A percentile compares a stretch with the other conserved stretches of the same genome.
Evolutionary conservation across 1,139 yeast species (phyloP).

Genomic region (Candida frijolesensis): DNA sequence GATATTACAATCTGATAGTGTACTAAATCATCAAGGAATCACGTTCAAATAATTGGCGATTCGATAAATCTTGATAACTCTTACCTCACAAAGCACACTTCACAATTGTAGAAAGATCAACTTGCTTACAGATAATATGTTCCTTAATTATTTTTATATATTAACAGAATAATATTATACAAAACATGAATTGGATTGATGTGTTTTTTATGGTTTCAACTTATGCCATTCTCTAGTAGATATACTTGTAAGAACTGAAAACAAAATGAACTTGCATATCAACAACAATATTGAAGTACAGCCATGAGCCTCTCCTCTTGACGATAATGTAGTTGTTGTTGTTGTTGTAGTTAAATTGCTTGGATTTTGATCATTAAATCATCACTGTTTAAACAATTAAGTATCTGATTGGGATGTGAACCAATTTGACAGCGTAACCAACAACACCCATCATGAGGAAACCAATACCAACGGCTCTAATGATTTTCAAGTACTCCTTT

Average conservation of each 20-base stretch:
- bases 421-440: constrained; percentile 91
- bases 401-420: constrained; percentile 97
- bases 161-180: constrained; percentile 4
- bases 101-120: too few relatives aligned
- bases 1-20: too few relatives aligned
- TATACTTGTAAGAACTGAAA: constrained; percentile 3
- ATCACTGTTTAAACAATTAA: constrained; percentile 68
- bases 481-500: constrained; percentile 84
- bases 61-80: too few relatives aligned
- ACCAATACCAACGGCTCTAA: constrained; percentile 96
- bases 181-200: background rate
- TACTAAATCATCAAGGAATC: background rate
- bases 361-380: too few relatives aligned
- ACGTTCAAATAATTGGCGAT: too few relatives aligned
- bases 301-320: background rate
- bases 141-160: background rate
- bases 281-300: background rate
- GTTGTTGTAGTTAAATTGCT: too few relatives aligned
- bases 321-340: too few relatives aligned
- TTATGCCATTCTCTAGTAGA: background rate
- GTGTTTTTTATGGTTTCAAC: background rate
- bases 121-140: background rate
- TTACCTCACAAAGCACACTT: too few relatives aligned
- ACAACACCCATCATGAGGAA: constrained; percentile 97
- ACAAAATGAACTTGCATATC: background rate